Base-by-base conservation (phyloP, 2,329 filamentous ascomycete genomes). In the Xylariaceae sp. region DNA sequence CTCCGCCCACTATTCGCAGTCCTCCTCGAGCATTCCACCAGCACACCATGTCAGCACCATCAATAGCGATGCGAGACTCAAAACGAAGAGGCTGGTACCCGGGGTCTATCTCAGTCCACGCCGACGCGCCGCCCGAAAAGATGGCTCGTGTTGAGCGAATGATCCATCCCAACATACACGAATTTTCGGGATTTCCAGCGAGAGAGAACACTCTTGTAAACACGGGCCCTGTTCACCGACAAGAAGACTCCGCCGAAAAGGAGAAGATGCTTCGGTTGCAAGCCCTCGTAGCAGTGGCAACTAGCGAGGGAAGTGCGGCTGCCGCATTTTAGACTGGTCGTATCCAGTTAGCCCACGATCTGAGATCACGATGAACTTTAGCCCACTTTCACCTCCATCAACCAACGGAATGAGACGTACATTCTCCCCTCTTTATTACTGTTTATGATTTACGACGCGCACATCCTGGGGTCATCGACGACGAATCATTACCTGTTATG, bases 11-110 rank as follows among this genome's bases (percentile, higher is more conserved):
- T 12, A 41, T 44, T 11, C 42, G 42, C 22, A n/a, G 22, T 27
- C 40, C 53, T 5, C 54, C 59, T 58, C 55, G 62, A 64, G 61
- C 65, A 39, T 64, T 71, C 18, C 78, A 82, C 49, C 78, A 83
- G 33, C 76, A 84, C 49, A 82, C 80, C 14, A 75, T 81, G 69
- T 84, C 81, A 4, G 80, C 81, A 1, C 81, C 81, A 1, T 72
- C 75, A 0, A 69, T 78, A 32, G 71, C 76, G 10, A 82, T 79
- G 0, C 76, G 81, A 9, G 82, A 81, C 54, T 72, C 71, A 30
- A 88, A 87, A 62, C 78, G 87, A 2, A 83, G 85, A 51, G 87
- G 78, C 1, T 90, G 86, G 86, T 89, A 89, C 59, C 82, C 88
- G 38, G 76, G 76, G 0, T 75, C 76, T 0, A 62, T 68, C 11